Base-by-base conservation (phyloP, 495 filamentous ascomycete species). In the Penicillium salamii region DNA sequence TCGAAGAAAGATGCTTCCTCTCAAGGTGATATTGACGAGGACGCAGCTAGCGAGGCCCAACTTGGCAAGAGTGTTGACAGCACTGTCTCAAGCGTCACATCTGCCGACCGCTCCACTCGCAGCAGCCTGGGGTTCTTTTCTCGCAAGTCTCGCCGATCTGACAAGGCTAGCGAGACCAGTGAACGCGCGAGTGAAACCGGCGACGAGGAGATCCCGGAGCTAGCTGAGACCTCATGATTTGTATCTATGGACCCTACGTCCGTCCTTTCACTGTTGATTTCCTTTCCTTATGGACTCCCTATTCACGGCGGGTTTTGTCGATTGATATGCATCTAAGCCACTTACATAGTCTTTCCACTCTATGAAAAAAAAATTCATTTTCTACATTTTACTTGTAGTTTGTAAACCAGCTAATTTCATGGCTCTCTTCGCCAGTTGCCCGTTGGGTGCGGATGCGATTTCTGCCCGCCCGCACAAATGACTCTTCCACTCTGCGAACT, bases 1-100 rank as follows among this genome's bases (percentile, higher is more conserved):
- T 83, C 76, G 33, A 88, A 86, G 65, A 86, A 84, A 50, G 79
- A 77, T 14, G 74, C 78, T 42, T 67, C 77, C 14, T 65, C 71
- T 23, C 74, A 74, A 44, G 71, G 68, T 33, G 76, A 80, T 46
- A 70, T 74, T 42, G 77, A 78, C 26, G 77, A 75, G 52, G 75
- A 78, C 40, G 58, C 50, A 18, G 55, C 62, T 21, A 65, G 59
- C 46, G 77, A 80, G 46, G 62, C 63, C 9, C 73, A 73, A 43
- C 68, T 77, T 20, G 71, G 72, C 3, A 78, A 72, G 58, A 78
- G 74, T 36, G 54, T 75, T 7, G 77, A 79, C 23, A 78, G 70
- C 53, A 68, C 67, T 7, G 53, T 67, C 40, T 71, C 68, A 7
- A 75, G 68, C 55, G 71, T 61, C 4, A 67, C 64, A 13, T 75